A percentile compares a stretch with the other conserved stretches of the same genome.
Evolutionary conservation across 1,284 basidiomycete species (phyloP).

Genomic region (Cutaneotrichosporon spelunceum): DNA sequence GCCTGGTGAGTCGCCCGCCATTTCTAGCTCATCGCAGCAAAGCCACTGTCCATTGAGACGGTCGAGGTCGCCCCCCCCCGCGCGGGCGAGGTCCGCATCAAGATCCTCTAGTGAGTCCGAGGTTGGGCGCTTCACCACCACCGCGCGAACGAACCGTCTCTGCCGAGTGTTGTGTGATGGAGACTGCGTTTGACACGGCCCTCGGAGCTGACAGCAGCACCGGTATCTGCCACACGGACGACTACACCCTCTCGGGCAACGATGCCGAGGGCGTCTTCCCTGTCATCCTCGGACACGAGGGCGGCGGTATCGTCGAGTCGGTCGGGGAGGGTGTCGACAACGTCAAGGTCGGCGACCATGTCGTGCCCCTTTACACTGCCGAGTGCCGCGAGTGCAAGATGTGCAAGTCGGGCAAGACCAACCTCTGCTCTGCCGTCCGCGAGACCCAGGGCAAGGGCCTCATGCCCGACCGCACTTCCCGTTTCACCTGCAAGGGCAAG

Average conservation of each 20-base stretch:
- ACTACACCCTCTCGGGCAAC: slow-evolving; percentile 93
- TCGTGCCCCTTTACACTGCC: slow-evolving; percentile 92
- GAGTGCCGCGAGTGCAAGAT: slow-evolving; percentile 96
- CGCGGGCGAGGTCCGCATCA: slow-evolving; percentile 88
- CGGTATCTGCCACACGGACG: slow-evolving; percentile 97
- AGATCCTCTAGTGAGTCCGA: slow-evolving; percentile 75
- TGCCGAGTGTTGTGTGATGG: no score
- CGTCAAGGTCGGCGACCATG: slow-evolving; percentile 84
- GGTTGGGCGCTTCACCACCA: no score
- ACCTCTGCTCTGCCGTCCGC: slow-evolving; percentile 87
- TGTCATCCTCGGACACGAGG: slow-evolving; percentile 86
- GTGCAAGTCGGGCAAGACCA: slow-evolving; percentile 98
- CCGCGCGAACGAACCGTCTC: no score
- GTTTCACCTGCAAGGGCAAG: slow-evolving; percentile 88
- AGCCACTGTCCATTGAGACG: slow-evolving; percentile 83
- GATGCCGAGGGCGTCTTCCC: slow-evolving; percentile 97
- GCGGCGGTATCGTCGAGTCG: slow-evolving; percentile 68
- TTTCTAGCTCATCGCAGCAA: slow-evolving; percentile 38
- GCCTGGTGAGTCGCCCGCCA: slow-evolving; percentile 58
- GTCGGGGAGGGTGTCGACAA: slow-evolving; percentile 87
- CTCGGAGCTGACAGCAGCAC: slow-evolving; percentile 39
- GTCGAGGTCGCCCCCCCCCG: slow-evolving; percentile 89
- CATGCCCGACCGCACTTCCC: slow-evolving; percentile 89
- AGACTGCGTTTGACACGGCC: neutral
- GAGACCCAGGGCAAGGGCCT: slow-evolving; percentile 92